Evolutionary conservation across 192 early-diverging fungal species (phyloP).

Genomic region (Entrophospora sp.): DNA sequence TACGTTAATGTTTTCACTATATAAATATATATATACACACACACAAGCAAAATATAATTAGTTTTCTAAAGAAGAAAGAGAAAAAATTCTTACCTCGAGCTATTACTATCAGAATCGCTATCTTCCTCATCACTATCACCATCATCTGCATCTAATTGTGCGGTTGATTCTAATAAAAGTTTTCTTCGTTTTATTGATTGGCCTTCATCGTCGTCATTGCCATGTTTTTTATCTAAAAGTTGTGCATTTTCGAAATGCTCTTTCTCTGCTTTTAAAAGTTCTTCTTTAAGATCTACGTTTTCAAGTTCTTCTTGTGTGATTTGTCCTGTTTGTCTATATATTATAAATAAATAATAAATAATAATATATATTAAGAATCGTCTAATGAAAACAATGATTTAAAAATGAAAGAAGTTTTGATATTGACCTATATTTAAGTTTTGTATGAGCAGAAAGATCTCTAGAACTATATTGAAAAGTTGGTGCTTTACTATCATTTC

Average conservation of each 20-base stretch:
- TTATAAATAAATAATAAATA: background rate
- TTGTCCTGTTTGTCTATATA: slow-evolving; percentile 54
- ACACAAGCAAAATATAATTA: too few species aligned
- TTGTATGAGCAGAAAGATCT: slow-evolving; percentile 67
- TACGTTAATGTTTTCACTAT: too few species aligned
- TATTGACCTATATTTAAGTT: slow-evolving; percentile 60
- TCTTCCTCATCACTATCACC: slow-evolving; percentile 45
- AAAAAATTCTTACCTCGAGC: too few species aligned
- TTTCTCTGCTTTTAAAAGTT: slow-evolving; percentile 58
- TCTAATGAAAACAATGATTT: too few species aligned
- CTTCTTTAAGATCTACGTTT: slow-evolving; percentile 50
- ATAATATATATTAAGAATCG: too few species aligned
- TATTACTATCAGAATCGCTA: too few species aligned
- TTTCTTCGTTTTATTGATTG: slow-evolving; percentile 27
- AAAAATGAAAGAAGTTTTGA: too few species aligned
- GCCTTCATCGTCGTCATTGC: slow-evolving; percentile 8
- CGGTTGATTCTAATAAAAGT: slow-evolving; percentile 39
- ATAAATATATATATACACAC: too few species aligned
- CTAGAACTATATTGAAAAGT: slow-evolving; percentile 56
- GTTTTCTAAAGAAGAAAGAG: too few species aligned
- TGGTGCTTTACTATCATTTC: slow-evolving; percentile 51
- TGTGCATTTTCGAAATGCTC: slow-evolving; percentile 47
- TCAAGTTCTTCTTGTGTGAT: slow-evolving; percentile 49
- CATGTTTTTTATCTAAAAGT: background rate
- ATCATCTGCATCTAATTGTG: slow-evolving; percentile 48